Evolutionary conservation across 306 rosid genomes (phyloP), one percentile per base, ranked within the genome.

Genomic region (Casuarina cunninghamiana): DNA sequence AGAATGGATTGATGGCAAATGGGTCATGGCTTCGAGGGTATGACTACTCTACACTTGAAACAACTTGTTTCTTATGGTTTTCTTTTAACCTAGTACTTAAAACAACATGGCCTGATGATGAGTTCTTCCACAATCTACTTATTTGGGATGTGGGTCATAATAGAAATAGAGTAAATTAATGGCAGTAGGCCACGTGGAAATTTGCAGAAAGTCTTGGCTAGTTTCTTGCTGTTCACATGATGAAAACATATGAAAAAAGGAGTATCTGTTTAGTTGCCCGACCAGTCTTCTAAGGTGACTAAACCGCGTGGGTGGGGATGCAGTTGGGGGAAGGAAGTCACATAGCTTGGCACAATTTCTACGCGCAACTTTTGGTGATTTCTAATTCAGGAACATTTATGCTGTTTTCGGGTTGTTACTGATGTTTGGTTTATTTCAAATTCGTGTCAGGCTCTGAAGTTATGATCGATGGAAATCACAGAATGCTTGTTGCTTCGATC

Each of bases 401-500:
- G 21, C 5, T 10, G 26, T 4, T 3, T 5, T 55, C 10, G 61
- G 26, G 38, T 21, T 13, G 21, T 57, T 57, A 58, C 65, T 26
- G 12, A 9, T 19, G 7, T 32, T 55, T 55, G 19, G 26, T 11
- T 19, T 6, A 55, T n/a, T 65, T 69, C 76, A 19, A 75, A 72
- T 67, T 76, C 70, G 62, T 84, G 74, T 77, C 90, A 89, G 91
- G 97, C 79, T 11, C 78, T 86, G 63, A 79, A 82, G 77, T 8
- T 86, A 76, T 89, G 87, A 85, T 69, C 7, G 32, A 45, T 7
- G 78, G 49, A 80, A 83, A 75, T 26, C 32, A 26, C 32, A 26
- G 32, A 26, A 26, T 26, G 32, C 32, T 26, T 26, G 32, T 26
- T 26, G 32, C 32, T 26, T 26, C 32, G 32, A 26, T 26, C 32